phyloP scores from a whole-genome alignment of 371 early-diverging fungal genomes.

The Zopfochytrium polystomum region DNA sequence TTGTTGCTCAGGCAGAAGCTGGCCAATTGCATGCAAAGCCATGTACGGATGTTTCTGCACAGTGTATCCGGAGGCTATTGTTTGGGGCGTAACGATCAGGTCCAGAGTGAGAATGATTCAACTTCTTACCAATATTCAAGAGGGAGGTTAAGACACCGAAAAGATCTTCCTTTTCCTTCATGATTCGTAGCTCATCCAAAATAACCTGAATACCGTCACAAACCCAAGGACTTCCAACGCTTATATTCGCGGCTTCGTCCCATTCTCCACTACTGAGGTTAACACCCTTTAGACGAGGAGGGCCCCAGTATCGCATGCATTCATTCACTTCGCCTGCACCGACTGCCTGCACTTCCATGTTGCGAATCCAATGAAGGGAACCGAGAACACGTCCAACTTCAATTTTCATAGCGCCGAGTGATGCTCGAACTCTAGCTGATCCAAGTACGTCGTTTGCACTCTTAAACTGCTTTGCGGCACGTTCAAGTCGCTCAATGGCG shows the following conservation, averaged over 20 bases:
- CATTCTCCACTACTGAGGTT: conserved; percentile 26
- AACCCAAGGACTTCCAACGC: conserved; percentile 15
- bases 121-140: conserved; percentile 40
- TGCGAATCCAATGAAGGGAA: conserved; percentile 32
- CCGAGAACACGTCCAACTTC: conserved; percentile 28
- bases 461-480: conserved; percentile 27
- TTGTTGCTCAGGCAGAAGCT: conserved; percentile 16
- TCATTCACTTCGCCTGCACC: conserved; percentile 30
- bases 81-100: no score
- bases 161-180: conserved; percentile 26
- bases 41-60: conserved; percentile 37
- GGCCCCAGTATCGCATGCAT: conserved; percentile 42
- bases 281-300: conserved; percentile 34
- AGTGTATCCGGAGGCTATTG: conserved; percentile 35
- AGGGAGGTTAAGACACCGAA: conserved; percentile 26
- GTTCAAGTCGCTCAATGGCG: conserved; percentile 34
- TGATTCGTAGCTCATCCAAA: background rate
- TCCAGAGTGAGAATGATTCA: no score
- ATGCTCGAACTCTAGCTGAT: conserved; percentile 15
- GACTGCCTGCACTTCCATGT: conserved; percentile 30
- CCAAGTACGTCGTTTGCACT: conserved; percentile 17
- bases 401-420: conserved; percentile 28
- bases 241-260: background rate
- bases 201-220: background rate
- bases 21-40: conserved; percentile 31